Percentiles rank a stretch among this genome's conserved stretches.
These are phyloP conservation scores for Epichloe aotearoae DNA, from an alignment of 2,329 filamentous ascomycete genomes.

Conservation along the genomic window DNA sequence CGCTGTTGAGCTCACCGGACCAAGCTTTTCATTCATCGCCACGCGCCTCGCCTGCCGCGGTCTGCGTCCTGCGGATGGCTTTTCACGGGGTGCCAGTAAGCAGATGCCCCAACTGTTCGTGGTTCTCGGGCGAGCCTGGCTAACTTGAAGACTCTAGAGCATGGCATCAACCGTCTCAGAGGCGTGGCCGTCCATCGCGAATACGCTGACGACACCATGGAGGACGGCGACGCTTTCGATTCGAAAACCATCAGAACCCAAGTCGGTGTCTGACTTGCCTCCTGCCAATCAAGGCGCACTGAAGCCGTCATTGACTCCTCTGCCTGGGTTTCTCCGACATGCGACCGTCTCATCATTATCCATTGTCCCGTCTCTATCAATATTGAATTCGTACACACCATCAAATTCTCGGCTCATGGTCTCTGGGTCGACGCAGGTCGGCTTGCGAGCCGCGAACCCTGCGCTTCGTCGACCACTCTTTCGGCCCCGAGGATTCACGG, in stretches of 20 bases:
- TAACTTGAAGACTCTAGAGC: slow-evolving; percentile 17
- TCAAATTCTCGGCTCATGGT: slow-evolving; percentile 11
- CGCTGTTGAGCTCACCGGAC: background rate
- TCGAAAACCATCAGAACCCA: slow-evolving; percentile 4
- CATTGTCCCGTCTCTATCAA: background rate
- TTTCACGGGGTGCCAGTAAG: slow-evolving; percentile 19
- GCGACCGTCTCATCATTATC: slow-evolving; percentile 5
- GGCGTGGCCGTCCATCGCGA: slow-evolving; percentile 32
- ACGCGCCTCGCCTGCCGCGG: background rate
- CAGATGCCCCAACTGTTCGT: background rate
- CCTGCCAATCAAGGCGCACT: slow-evolving; percentile 1
- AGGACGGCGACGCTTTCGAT: slow-evolving; percentile 6
- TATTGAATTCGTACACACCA: slow-evolving; percentile 3
- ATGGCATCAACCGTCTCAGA: slow-evolving; percentile 30
- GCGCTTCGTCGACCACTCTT: slow-evolving; percentile 15
- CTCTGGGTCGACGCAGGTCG: slow-evolving; percentile 15
- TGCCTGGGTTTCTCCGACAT: slow-evolving; percentile 18
- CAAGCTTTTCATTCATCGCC: background rate
- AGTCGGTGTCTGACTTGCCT: slow-evolving; percentile 3
- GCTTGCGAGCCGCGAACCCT: slow-evolving; percentile 17
- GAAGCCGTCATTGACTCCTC: slow-evolving; percentile 8
- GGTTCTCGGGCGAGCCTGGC: slow-evolving; percentile 1
- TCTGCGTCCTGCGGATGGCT: slow-evolving; percentile 11
- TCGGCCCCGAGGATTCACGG: slow-evolving; percentile 7
- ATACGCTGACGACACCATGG: slow-evolving; percentile 25